phyloP scores from a whole-genome alignment of 352 stramenopile genomes.

The Pythium biforme region DNA sequence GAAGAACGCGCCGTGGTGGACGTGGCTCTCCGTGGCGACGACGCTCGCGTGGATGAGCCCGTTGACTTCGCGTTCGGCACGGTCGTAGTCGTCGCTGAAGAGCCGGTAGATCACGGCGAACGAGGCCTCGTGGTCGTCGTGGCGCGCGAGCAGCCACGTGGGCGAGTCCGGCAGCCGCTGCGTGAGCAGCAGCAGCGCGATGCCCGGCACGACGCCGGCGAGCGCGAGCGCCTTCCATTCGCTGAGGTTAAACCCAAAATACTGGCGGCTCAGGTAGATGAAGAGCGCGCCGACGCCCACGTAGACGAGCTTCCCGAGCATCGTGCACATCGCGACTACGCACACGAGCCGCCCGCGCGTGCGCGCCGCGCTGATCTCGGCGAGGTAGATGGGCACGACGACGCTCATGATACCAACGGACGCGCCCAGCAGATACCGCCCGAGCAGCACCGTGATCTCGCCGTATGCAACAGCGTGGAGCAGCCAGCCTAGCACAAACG shows the following conservation, averaged over 20 bases:
- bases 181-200: slow-evolving; percentile 56
- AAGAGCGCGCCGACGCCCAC: slow-evolving; percentile 56
- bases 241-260: slow-evolving; percentile 76
- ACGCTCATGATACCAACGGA: slow-evolving; percentile 59
- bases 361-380: slow-evolving; percentile 61
- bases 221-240: slow-evolving; percentile 77
- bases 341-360: slow-evolving; percentile 61
- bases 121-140: slow-evolving; percentile 66
- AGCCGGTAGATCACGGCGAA: slow-evolving; percentile 63
- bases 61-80: slow-evolving; percentile 69
- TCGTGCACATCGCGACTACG: slow-evolving; percentile 36
- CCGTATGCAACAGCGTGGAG: slow-evolving; percentile 63
- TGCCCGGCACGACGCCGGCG: slow-evolving; percentile 42
- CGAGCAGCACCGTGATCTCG: slow-evolving; percentile 62
- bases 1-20: slow-evolving; percentile 65
- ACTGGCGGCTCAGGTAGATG: slow-evolving; percentile 60
- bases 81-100: slow-evolving; percentile 45
- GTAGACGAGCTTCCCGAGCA: slow-evolving; percentile 46
- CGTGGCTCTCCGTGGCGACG: slow-evolving; percentile 47
- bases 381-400: slow-evolving; percentile 65
- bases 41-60: slow-evolving; percentile 71
- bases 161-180: slow-evolving; percentile 77
- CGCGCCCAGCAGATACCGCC: slow-evolving; percentile 60
- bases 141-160: slow-evolving; percentile 70
- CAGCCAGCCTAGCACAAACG: slow-evolving; percentile 72